Percentiles rank a stretch among this genome's conserved stretches.
Conservation (phyloP, 495 filamentous ascomycete species). For the Penicillium chermesinum region DNA sequence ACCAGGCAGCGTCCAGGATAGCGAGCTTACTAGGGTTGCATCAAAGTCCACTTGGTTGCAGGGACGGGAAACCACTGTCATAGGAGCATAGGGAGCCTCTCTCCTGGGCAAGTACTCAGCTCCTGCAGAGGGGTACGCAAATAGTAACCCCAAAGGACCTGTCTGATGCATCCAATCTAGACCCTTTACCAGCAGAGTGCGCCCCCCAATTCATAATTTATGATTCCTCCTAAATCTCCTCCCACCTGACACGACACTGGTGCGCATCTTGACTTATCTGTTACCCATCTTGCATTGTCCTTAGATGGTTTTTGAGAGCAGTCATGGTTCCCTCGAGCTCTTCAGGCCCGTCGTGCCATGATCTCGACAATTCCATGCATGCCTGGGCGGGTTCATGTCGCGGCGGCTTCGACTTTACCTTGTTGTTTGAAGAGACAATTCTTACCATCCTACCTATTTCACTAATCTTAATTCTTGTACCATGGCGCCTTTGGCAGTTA, state of each 20-base stretch:
- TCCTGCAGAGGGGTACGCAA: constrained; percentile 23
- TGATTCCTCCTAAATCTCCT: constrained; percentile 7
- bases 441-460: constrained; percentile 46
- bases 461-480: constrained; percentile 43
- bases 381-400: constrained; percentile 40
- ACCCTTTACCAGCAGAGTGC: constrained; percentile 4
- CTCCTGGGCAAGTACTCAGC: constrained; percentile 20
- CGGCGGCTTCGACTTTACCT: constrained; percentile 56
- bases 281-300: constrained; percentile 9
- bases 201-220: constrained; percentile 10
- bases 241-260: neutral
- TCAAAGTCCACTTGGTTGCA: constrained; percentile 23
- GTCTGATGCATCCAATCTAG: constrained; percentile 23
- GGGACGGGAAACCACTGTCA: constrained; percentile 10
- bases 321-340: constrained; percentile 26
- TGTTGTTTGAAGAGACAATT: constrained; percentile 55
- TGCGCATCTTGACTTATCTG: neutral
- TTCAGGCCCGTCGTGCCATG: constrained; percentile 23
- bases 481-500: constrained; percentile 44
- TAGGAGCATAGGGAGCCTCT: constrained; percentile 15
- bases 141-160: neutral
- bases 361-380: constrained; percentile 41
- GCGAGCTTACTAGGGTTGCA: constrained; percentile 20
- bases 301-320: constrained; percentile 23
- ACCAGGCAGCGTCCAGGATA: constrained; percentile 9